These are phyloP conservation scores for Sporothrix inflata DNA, from an alignment of 2,329 filamentous ascomycete genomes.

Conservation along the genomic window DNA sequence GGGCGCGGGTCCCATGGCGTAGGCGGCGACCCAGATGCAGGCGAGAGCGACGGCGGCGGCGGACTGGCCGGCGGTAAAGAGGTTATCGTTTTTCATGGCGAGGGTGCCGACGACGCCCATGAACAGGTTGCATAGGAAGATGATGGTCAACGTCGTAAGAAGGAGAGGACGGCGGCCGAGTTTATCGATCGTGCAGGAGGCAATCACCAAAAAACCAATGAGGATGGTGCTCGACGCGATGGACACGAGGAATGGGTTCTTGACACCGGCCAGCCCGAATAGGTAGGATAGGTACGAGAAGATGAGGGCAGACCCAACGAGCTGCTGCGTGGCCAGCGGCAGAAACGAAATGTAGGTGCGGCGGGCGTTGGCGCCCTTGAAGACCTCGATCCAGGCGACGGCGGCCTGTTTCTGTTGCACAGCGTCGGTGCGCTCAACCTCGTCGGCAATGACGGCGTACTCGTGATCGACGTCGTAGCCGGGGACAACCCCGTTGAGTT, in stretches of 20 bases:
- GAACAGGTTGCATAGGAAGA: not conserved
- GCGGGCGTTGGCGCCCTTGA: not conserved
- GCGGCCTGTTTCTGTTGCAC: not conserved
- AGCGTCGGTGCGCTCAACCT: not conserved
- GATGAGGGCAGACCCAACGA: not conserved
- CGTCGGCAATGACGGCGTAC: not conserved
- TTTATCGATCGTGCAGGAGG: not conserved
- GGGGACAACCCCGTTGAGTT: not conserved
- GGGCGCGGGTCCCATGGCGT: not conserved
- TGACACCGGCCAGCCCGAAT: not conserved
- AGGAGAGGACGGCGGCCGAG: not conserved
- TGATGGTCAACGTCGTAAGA: not conserved
- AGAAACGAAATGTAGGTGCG: not conserved
- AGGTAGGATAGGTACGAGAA: constrained; percentile 1
- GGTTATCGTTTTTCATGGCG: not conserved
- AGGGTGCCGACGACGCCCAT: not conserved
- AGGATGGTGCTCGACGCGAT: not conserved
- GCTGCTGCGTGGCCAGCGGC: not conserved
- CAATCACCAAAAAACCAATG: not conserved
- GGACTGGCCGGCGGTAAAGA: not conserved
- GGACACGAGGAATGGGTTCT: not conserved
- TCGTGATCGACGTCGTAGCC: not conserved
- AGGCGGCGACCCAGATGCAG: not conserved
- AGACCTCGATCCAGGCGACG: not conserved
- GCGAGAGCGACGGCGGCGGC: not conserved